A percentile compares a stretch with the other conserved stretches of the same genome.
These are phyloP conservation scores for Botryotinia globosa DNA, from an alignment of 2,329 filamentous ascomycete genomes.

Conservation along the genomic window DNA sequence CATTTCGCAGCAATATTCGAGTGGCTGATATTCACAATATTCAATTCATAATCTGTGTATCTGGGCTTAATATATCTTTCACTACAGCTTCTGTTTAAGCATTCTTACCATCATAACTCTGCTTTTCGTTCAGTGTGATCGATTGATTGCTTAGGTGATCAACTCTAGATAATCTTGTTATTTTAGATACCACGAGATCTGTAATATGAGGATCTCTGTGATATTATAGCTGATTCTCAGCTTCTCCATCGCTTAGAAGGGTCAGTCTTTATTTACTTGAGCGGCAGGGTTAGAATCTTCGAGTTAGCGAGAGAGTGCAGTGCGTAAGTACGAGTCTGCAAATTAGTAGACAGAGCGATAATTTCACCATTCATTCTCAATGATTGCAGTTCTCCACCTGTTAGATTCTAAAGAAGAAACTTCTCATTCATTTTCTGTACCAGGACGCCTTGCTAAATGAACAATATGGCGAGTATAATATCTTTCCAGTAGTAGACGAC, in stretches of 20 bases:
- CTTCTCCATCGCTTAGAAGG: background rate
- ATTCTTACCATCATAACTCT: background rate
- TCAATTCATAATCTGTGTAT: background rate
- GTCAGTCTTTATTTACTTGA: background rate
- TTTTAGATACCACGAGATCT: background rate
- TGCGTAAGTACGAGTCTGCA: background rate
- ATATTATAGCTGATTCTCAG: background rate
- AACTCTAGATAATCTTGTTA: background rate
- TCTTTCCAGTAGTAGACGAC: background rate
- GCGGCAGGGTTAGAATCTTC: background rate
- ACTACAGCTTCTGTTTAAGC: background rate
- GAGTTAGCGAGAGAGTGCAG: background rate
- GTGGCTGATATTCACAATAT: background rate
- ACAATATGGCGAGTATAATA: constrained; percentile 4
- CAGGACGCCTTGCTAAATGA: constrained; percentile 26
- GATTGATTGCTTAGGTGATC: background rate
- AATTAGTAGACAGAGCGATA: background rate
- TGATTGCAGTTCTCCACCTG: background rate
- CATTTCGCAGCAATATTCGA: background rate
- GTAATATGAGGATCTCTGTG: background rate
- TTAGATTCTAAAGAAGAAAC: background rate
- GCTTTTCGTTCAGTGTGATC: background rate
- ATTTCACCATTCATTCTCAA: background rate
- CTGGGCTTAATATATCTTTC: background rate
- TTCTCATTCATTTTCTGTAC: constrained; percentile 12